phyloP scores from a whole-genome alignment of 2,329 filamentous ascomycete species.

The Colletotrichum melonis region DNA sequence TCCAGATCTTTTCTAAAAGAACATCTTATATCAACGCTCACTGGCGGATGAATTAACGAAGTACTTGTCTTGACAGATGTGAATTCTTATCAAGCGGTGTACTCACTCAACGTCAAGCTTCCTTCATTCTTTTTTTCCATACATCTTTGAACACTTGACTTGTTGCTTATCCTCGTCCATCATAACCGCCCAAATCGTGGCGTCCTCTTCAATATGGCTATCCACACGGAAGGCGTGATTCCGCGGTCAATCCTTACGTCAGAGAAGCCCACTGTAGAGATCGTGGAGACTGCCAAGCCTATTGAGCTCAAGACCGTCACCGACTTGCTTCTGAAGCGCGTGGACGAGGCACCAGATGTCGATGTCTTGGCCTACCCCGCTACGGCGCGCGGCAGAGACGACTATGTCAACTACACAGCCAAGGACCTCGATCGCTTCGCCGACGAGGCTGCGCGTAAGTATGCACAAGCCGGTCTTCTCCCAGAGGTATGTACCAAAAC shows the following conservation, averaged over 20 bases:
- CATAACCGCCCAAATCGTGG: neutral
- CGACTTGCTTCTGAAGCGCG: conserved; percentile 16
- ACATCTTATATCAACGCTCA: neutral
- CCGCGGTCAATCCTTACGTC: conserved; percentile 18
- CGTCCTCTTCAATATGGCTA: conserved; percentile 5
- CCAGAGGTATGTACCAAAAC: conserved; percentile 21
- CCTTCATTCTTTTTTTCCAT: neutral
- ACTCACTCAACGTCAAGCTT: neutral
- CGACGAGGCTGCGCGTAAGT: conserved; percentile 37
- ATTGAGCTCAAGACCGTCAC: conserved; percentile 22
- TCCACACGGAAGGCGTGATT: conserved; percentile 18
- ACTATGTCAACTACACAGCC: conserved; percentile 41
- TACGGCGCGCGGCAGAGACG: conserved; percentile 35
- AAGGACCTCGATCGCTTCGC: conserved; percentile 40
- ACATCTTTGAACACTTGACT: neutral
- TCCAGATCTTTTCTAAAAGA: neutral
- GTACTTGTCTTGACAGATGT: neutral
- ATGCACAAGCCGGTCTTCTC: conserved; percentile 23
- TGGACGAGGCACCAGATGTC: conserved; percentile 18
- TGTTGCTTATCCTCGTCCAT: neutral
- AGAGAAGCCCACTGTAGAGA: conserved; percentile 23
- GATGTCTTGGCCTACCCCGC: conserved; percentile 39
- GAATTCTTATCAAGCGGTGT: neutral
- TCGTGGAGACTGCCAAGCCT: conserved; percentile 25
- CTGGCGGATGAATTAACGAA: neutral